Evolutionary conservation across 371 early-diverging fungal genomes (phyloP), one percentile per base, ranked within the genome.

Genomic region (Apophysomyces variabilis): DNA sequence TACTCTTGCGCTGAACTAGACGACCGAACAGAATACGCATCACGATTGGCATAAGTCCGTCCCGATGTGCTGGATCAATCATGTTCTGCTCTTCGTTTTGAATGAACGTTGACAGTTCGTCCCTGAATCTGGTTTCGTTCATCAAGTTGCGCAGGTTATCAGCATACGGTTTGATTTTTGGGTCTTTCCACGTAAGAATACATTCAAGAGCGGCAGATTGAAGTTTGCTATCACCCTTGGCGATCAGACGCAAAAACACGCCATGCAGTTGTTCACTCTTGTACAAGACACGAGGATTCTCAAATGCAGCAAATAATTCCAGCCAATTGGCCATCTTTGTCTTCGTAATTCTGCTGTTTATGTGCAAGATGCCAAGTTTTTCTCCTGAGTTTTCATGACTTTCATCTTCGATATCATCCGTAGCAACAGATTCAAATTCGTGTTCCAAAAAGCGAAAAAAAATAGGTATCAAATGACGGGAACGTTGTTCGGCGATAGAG

Each of bases 11-110:
- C 46, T 87, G 87, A 56, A 94, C 85, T 65, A 95, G 78, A 70
- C 95, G 93, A 21, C 99, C 99, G 71, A 92, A 96, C 8, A 99
- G 83, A 35, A 99, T 72, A 26, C 96, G 91, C 66, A 91, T 80
- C 1, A 97, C 68, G 37, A 95, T 80, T 13, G 89, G 89, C 84
- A 94, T 86, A 26, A 93, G 64, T 37, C 83, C 83, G 6, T 76
- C 74, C 35, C 93, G 92, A 68, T 94, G 90, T 12, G 83, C 73
- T 3, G 79, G 71, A 61, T 90, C 89, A 60, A 94, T 86, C 18
- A 82, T 76, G 7, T 75, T 78, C 37, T 79, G 80, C 38, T 89
- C 85, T 32, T 84, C 69, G 6, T 83, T 83, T 37, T 94, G 74
- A 54, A 90, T 81, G 38, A 96, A 87, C 1, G 89, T 88, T 14